Conservation (phyloP, 345 rosid genomes). For the Atalantia buxifolia region DNA sequence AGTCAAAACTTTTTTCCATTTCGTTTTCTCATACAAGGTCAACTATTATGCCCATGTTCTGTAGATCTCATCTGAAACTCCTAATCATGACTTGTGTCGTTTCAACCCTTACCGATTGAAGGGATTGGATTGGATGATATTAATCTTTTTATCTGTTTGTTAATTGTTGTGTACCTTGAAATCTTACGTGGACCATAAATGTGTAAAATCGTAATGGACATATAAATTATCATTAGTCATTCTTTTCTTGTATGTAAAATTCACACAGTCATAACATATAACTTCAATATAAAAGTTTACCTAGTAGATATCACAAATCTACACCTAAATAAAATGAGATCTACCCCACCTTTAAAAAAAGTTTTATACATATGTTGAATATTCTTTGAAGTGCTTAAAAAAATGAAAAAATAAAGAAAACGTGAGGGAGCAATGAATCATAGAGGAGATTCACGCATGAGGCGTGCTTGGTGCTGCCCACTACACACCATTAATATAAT, state of each 20-base stretch:
- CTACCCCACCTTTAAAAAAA: no score
- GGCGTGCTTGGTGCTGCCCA: conserved; percentile 35
- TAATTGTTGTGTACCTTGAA: no score
- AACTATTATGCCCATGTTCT: background rate
- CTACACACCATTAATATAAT: background rate
- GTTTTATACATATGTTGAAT: background rate
- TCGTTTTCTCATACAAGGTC: conserved; percentile 7
- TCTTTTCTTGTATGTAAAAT: no score
- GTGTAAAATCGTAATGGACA: no score
- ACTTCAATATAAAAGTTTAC: no score
- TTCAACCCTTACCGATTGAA: background rate
- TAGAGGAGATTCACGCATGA: background rate
- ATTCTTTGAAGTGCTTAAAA: background rate
- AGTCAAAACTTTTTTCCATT: conserved; percentile 13
- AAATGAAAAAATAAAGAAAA: no score
- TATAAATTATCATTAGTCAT: no score
- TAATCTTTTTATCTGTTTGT: background rate
- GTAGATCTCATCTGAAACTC: background rate
- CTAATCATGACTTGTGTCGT: conserved; percentile 1
- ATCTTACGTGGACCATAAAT: background rate
- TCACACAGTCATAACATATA: no score
- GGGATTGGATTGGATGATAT: background rate
- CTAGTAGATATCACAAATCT: no score
- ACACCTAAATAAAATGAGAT: background rate
- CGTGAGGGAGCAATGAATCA: conserved; percentile 5